Base-by-base conservation (phyloP, 75 land plant species). In the Larix kaempferi region DNA sequence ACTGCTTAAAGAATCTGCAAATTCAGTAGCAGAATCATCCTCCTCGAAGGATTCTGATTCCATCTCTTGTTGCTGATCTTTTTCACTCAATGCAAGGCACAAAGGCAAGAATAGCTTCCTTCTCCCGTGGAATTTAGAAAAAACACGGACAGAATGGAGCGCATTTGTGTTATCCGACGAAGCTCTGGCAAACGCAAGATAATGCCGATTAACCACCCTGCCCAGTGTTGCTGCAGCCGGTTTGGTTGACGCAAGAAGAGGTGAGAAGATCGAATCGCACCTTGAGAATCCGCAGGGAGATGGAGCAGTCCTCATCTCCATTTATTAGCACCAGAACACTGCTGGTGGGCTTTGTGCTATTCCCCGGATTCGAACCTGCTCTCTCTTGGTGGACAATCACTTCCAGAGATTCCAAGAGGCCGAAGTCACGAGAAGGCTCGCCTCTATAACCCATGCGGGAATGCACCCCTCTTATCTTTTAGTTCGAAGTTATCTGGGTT, bases 11-110 rank as follows among this genome's bases (percentile, higher is more conserved):
- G 79, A 59, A 67, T 59, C 25, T 23, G 58, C 74, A 23, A 57
- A 58, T 52, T 63, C 76, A 72, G 71, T 76, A 74, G 80, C 71
- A 73, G 23, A 11, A 14, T 22, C 23, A 10, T 10, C 27, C 33
- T 15, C 72, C 14, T 33, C 39, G n/a, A 17, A 12, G 8, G 15
- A 13, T 25, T n/a, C 64, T 25, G 25, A 8, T 62, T 62, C 19
- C 64, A 11, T 62, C 64, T 49, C 54, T 49, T 6, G 49, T 6
- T 22, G 23, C 14, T 22, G 26, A 13, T 12, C 10, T 64, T 64
- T 73, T 23, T 73, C 75, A 56, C 21, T 49, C 12, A 17, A 39
- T 3, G 37, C 75, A 25, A 73, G 21, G 58, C 8, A 25, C 13
- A 49, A 1, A 15, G 26, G 25, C 75, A 44, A 12, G 33, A 29